Evolutionary conservation across 305 asterid species (phyloP).

Genomic region (Rubia tinctorum): DNA sequence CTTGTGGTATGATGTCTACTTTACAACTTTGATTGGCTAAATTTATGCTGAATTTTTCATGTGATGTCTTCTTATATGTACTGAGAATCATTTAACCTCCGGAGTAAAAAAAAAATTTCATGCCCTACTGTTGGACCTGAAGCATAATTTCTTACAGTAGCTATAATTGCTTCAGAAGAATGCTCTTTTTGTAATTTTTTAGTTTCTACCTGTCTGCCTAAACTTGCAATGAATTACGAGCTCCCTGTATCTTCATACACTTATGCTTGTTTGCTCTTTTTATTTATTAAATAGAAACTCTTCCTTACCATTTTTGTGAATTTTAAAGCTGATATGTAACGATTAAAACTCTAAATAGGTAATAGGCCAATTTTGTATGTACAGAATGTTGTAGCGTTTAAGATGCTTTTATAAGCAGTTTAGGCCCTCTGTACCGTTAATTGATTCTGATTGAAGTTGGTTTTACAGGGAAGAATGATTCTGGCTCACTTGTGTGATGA

Average conservation of each 20-base stretch:
- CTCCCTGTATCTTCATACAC: neutral
- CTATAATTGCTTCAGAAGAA: neutral
- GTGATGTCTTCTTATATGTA: neutral
- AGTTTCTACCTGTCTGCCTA: neutral
- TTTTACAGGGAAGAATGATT: slow-evolving; percentile 91
- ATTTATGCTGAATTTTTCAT: neutral
- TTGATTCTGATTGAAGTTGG: slow-evolving; percentile 23
- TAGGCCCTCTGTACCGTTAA: neutral
- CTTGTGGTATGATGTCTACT: slow-evolving; percentile 71
- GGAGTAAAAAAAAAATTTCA: neutral
- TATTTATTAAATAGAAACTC: neutral
- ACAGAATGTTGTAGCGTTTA: neutral
- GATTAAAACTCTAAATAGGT: neutral
- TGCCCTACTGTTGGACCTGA: neutral
- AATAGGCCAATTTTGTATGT: neutral
- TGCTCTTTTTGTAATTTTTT: neutral
- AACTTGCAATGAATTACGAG: neutral
- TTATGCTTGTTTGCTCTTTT: neutral
- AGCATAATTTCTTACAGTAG: neutral
- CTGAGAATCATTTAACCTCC: neutral
- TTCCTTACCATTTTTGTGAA: neutral
- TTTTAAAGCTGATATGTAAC: neutral
- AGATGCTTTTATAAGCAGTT: neutral
- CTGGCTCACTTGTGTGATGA: slow-evolving; percentile 94
- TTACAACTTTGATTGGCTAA: slow-evolving; percentile 12